Evolutionary conservation across 345 rosid genomes (phyloP).

Genomic region (Pistacia vera): DNA sequence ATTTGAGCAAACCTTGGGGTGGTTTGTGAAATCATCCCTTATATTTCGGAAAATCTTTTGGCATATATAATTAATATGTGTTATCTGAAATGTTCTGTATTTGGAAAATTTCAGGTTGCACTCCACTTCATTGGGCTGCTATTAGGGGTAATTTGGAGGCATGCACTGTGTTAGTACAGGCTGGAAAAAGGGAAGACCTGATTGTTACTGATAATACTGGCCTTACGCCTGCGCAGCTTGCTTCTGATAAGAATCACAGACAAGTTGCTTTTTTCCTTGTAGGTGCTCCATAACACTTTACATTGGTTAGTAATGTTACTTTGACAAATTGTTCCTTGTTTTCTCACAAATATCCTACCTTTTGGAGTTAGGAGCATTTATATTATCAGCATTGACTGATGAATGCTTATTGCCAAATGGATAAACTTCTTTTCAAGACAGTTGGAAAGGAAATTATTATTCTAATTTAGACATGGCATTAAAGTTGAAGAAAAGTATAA

Average conservation of each 20-base stretch:
- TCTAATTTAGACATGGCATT: background rate
- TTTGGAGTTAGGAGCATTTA: background rate
- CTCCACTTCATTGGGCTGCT: constrained; percentile 99
- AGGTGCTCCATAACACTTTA: constrained; percentile 54
- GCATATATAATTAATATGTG: constrained; percentile 1
- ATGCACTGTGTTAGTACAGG: constrained; percentile 96
- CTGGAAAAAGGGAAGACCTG: constrained; percentile 95
- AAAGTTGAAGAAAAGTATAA: background rate
- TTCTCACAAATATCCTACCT: constrained; percentile 4
- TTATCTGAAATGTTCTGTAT: constrained; percentile 8
- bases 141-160: constrained; percentile 98
- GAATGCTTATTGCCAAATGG: constrained; percentile 10
- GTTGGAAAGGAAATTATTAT: background rate
- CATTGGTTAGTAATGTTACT: constrained; percentile 33
- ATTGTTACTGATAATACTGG: constrained; percentile 87
- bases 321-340: constrained; percentile 8
- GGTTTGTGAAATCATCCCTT: too few species aligned
- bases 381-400: constrained; percentile 13
- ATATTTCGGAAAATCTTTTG: background rate
- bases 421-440: background rate
- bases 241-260: constrained; percentile 94
- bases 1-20: too few species aligned
- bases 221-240: constrained; percentile 98
- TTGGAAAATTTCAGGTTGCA: constrained; percentile 64
- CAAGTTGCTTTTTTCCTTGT: constrained; percentile 99